A percentile compares a stretch with the other conserved stretches of the same genome.
These are phyloP conservation scores for Podila clonocystis DNA, from an alignment of 192 early-diverging fungal species.

Conservation along the genomic window DNA sequence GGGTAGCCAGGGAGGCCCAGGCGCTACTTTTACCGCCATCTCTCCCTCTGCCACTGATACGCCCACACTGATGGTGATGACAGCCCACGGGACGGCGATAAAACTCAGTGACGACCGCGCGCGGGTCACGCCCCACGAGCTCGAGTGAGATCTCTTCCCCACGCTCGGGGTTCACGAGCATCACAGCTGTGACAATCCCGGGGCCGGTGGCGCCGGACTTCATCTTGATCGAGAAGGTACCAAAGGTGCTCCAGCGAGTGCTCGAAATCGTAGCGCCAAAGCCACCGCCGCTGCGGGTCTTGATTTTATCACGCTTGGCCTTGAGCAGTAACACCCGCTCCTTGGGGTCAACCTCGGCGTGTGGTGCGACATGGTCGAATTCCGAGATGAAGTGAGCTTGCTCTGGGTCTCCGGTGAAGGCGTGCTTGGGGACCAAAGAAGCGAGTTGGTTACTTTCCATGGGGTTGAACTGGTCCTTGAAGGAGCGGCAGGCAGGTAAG, in stretches of 20 bases:
- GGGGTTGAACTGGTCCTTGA: slow-evolving; percentile 31
- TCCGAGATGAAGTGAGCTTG: slow-evolving; percentile 59
- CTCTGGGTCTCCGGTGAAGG: slow-evolving; percentile 60
- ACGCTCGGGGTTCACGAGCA: slow-evolving; percentile 52
- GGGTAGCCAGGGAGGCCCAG: neutral
- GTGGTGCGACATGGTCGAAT: slow-evolving; percentile 61
- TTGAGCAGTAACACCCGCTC: slow-evolving; percentile 13
- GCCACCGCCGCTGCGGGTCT: slow-evolving; percentile 48
- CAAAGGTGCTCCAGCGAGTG: slow-evolving; percentile 66
- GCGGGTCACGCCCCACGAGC: slow-evolving; percentile 34
- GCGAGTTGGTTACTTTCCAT: neutral
- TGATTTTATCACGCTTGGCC: slow-evolving; percentile 47
- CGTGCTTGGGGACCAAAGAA: slow-evolving; percentile 19
- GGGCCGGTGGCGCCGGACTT: slow-evolving; percentile 58
- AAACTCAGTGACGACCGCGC: slow-evolving; percentile 27
- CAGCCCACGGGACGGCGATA: slow-evolving; percentile 7
- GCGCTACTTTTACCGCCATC: neutral
- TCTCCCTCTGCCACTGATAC: neutral
- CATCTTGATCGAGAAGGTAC: slow-evolving; percentile 63
- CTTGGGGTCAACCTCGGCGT: slow-evolving; percentile 38
- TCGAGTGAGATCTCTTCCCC: slow-evolving; percentile 51
- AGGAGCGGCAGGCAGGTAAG: slow-evolving; percentile 25
- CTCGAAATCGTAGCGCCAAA: slow-evolving; percentile 69
- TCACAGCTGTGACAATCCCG: slow-evolving; percentile 67
- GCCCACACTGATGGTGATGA: neutral